Base-by-base conservation (phyloP, 768 basidiomycete genomes). In the Pholiota microspora region DNA sequence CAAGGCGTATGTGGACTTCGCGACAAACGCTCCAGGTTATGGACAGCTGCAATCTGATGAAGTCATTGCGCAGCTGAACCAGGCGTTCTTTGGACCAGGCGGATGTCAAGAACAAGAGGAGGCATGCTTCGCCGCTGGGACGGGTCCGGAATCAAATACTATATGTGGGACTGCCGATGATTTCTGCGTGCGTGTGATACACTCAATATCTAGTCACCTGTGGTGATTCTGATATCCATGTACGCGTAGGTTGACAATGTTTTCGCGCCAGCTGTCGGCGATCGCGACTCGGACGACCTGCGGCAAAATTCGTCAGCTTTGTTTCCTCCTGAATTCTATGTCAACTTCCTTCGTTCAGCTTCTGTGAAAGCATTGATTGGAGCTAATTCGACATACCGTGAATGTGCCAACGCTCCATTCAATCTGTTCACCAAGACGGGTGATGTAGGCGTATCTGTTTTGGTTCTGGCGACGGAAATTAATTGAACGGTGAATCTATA, bases 1-100 rank as follows among this genome's bases (percentile, higher is more conserved):
- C 59, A 59, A 83, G 56, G 80, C 85, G 8, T 86, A 81, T 54
- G 73, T 86, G 53, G 73, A 73, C 29, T 88, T 86, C 53, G 82
- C 84, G 0, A 77, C 76, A 0, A 64, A 84, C 34, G 86, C 86
- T 0, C 86, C 86, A 7, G 83, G 84, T 12, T 88, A 86, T 57
- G 85, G 86, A 4, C 84, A 77, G 56, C 77, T 88, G 9, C 81
- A 82, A 55, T 72, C 71, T 27, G 71, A 78, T 38, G 54, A 60
- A 3, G 76, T 81, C 1, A 65, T 86, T 35, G 63, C 69, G 27
- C 56, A 73, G 31, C 67, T 86, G n/a, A 82, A 78, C 29, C 51
- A 73, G 1, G 70, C 80, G 1, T 85, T 72, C 62, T 84, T 76
- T 57, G 66, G 65, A 7, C 38, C 71, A 0, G 69, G 72, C 7